Conservation (phyloP, 257 asterid genomes). For the Ligustrum vulgare region DNA sequence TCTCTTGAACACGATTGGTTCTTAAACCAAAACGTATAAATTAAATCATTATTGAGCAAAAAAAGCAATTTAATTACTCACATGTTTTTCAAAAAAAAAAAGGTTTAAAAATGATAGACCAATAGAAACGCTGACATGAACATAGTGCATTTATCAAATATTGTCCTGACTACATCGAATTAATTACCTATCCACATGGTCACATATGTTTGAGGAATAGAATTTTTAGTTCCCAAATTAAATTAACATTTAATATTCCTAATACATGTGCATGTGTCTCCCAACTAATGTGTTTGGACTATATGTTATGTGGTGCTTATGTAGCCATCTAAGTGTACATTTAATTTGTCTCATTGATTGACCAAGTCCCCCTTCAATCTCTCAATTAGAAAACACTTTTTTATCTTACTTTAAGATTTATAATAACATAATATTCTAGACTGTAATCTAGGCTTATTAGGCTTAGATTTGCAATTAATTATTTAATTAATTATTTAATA, state of each 20-base stretch:
- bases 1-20: neutral
- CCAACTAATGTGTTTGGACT: conserved; percentile 36
- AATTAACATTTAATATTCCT: conserved; percentile 22
- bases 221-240: conserved; percentile 18
- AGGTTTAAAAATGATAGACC: neutral
- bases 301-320: conserved; percentile 63
- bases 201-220: conserved; percentile 1
- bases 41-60: neutral
- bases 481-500: conserved; percentile 16
- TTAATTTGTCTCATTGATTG: conserved; percentile 64
- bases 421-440: conserved; percentile 19
- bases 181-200: conserved; percentile 20
- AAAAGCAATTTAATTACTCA: neutral
- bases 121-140: conserved; percentile 6
- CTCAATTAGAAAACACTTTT: conserved; percentile 31
- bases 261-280: conserved; percentile 63
- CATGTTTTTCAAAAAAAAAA: neutral
- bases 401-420: neutral
- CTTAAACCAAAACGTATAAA: neutral
- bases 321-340: conserved; percentile 70
- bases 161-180: neutral
- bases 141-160: neutral
- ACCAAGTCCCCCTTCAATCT: conserved; percentile 23
- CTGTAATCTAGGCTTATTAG: conserved; percentile 44
- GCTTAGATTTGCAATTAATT: conserved; percentile 22